Base-by-base conservation (phyloP, 306 rosid species). In the Lupinus albus region DNA sequence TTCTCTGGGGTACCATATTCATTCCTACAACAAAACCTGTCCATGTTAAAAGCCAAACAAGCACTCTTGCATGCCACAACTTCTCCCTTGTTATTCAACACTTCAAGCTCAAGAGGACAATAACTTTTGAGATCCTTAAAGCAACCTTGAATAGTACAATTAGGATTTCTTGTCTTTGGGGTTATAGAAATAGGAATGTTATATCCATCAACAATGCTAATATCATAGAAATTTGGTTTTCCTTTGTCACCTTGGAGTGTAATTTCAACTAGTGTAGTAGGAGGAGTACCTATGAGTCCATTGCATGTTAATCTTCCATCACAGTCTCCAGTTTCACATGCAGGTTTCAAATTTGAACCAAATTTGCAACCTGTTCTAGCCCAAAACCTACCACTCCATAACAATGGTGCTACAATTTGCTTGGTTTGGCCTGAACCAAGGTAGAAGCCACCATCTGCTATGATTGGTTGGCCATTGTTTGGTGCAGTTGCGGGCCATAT, bases 381-480 rank as follows among this genome's bases (percentile, higher is more conserved):
- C 99, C 97, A 93, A 56, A 93, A 75, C 25, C 99, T 80, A n/a
- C 97, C 99, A n/a, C 6, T 85, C 97, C 99, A 93, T 53, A 88
- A 56, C 82, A 85, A 71, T 7, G 96, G 97, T 32, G 90, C 82
- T 1, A 45, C 15, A 1, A 93, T 38, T 5, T 62, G 63, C 38
- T 61, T 69, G 0, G 90, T 74, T 48, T 84, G 82, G 35, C 83
- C 84, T 0, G 92, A 15, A 1, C 84, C 73, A 49, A 93, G 97
- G 78, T 71, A 80, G 86, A 93, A 93, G 1, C 96, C 96, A 4
- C 99, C 97, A 0, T 85, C 81, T 15, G 92, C 99, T 38, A 90
- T 85, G 7, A 90, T 64, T 9, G 97, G 84, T 0, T 83, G 84
- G 18, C 90, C 97, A 11, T 2, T 60, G 84, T 93, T 93, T 15